Base-by-base conservation (phyloP, 1,284 basidiomycete genomes). In the Trichosporon asahii region DNA sequence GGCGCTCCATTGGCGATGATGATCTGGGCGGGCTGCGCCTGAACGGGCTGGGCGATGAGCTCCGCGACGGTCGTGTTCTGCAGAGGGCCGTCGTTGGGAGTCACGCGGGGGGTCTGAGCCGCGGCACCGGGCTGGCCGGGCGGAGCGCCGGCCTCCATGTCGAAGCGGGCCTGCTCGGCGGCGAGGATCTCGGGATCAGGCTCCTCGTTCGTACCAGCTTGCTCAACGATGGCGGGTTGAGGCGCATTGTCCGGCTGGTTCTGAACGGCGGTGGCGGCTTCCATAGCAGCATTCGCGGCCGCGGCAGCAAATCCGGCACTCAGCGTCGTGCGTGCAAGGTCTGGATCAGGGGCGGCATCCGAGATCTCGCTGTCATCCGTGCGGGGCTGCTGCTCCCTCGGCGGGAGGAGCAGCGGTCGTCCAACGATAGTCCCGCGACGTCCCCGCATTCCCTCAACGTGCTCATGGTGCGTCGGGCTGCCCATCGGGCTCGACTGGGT, bases 1-100 rank as follows among this genome's bases (percentile, higher is more conserved):
- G 83, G 83, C 2, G 83, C 83, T 25, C 82, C 80, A 61, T 83
- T 83, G 14, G 83, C 83, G 33, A 83, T 83, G 75, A 84, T 83
- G 68, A 82, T 81, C 66, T 80, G 79, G 0, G 79, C 77, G 21
- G 74, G 75, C 11, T 55, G 66, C 1, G 68, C 25, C 3, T 76
- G 73, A 2, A 70, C 57, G 35, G 69, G 71, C 8, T 69, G 72
- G 6, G 72, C 71, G 15, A 72, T 67, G 57, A 61, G 57, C 57
- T 61, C 57, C 65, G 76, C 74, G 37, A 74, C 72, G 0, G 72
- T 65, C 12, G 69, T 71, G 25, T 60, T 60, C 44, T 55, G 66
- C n/a, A 66, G 63, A 7, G 65, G 70, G 18, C 71, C 68, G 31
- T 77, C 75, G 5, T 69, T 72, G 0, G 76, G 71, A 0, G 76